Conservation (phyloP, 1,139 yeast genomes). For the Pichia kudriavzevii region DNA sequence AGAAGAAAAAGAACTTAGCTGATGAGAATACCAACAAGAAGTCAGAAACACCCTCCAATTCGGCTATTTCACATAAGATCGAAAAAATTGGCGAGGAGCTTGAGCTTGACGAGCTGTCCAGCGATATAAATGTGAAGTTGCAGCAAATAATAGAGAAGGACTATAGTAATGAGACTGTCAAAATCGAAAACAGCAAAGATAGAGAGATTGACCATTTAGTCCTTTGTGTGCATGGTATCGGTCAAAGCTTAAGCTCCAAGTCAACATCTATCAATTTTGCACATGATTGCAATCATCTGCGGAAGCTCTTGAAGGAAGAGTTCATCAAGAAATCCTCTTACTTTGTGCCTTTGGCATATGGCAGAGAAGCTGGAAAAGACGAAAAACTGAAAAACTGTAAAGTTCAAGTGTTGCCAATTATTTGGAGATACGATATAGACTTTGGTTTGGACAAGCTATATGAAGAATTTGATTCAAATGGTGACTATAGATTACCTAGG, state of each 20-base stretch:
- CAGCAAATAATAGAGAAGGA: conserved; percentile 47
- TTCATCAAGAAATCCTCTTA: conserved; percentile 40
- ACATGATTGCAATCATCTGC: conserved; percentile 68
- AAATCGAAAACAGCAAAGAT: conserved; percentile 29
- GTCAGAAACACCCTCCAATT: neutral
- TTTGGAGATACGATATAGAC: conserved; percentile 69
- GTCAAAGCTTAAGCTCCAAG: conserved; percentile 76
- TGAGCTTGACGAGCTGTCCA: conserved; percentile 10
- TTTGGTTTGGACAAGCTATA: conserved; percentile 41
- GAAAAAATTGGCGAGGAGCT: conserved; percentile 1
- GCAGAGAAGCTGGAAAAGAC: conserved; percentile 18
- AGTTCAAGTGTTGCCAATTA: conserved; percentile 69
- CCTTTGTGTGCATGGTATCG: conserved; percentile 88
- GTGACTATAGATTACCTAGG: conserved; percentile 46
- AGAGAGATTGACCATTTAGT: conserved; percentile 72
- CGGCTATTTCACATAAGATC: neutral
- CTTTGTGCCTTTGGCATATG: conserved; percentile 31
- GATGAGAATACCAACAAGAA: conserved; percentile 9
- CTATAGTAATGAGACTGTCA: conserved; percentile 34
- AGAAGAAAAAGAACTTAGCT: conserved; percentile 3
- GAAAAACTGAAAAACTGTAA: conserved; percentile 38
- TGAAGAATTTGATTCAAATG: conserved; percentile 28
- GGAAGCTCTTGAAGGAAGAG: conserved; percentile 56
- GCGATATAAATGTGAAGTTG: conserved; percentile 24
- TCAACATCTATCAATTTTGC: conserved; percentile 81